Base-by-base conservation (phyloP, 2,329 filamentous ascomycete species). In the Colletotrichum sublineola region DNA sequence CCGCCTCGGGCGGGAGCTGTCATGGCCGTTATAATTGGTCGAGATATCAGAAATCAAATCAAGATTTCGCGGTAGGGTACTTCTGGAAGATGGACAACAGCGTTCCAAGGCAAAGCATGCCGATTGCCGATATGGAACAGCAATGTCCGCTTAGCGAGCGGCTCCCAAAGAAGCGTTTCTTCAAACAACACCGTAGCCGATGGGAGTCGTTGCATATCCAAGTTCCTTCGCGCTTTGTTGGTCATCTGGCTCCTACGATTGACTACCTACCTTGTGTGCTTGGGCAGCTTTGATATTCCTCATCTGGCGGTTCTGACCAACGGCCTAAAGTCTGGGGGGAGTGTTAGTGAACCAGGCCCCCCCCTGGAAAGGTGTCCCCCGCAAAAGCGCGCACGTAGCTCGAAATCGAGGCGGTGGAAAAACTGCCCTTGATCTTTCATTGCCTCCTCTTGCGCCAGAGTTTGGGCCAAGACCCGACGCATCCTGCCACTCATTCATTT, bases 251-350 rank as follows among this genome's bases (percentile, higher is more conserved):
- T 14, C 38, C 6, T 8, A 33, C 46, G 3, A 31, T 15, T 31
- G 44, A 29, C 31, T 5, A 38, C 44, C 42, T 24, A 24, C 24
- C 24, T 24, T 24, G 24, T 24, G 24, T 24, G 24, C 24, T 44
- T 7, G 44, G 5, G 24, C 36, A n/a, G 9, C 15, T 15, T 9
- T 55, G 15, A 55, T 33, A 14, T 33, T 29, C 36, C 38, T 33
- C 9, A 38, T n/a, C 11, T 14, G 33, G 12, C 46, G 38, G 29
- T 36, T 44, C 38, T 44, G 9, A 18, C 33, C 38, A 15, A 8
- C 42, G 38, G 36, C 38, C 18, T 42, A 15, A 57, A 67, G 50
- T 57, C 64, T 44, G 68, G 68, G 63, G 68, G 18, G 56, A 63
- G n/a, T 18, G 55, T 55, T n/a, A 20, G 44, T 62, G 67, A 63